Evolutionary conservation across 73 alveolate species (phyloP), one percentile per base, ranked within the genome.

Genomic region (Breviolum minutum): DNA sequence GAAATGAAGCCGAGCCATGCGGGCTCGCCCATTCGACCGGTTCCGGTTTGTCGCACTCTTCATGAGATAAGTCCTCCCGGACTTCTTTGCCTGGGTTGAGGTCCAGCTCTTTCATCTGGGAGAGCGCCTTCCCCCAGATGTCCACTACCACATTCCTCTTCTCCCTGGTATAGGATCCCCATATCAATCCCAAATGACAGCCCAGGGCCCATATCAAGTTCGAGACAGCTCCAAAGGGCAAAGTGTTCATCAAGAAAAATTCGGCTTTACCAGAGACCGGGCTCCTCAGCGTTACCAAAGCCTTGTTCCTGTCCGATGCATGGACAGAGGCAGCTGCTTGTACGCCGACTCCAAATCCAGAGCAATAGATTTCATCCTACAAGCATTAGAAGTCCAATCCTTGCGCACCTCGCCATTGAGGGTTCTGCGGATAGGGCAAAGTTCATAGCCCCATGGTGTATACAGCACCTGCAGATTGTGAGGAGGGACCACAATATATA

Each of bases 161-260:
- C 62, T 61, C 92, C 73, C 74, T 13, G 70, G 89, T 81, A 32
- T 81, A 81, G 48, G 93, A 54, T 7, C 27, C 61, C 87, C 87
- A 77, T 19, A 24, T 7, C 63, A n/a, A 54, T 24, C 87, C 87
- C 61, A 77, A 27, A 77, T 7, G 6, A 22, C 87, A 77, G 5
- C 87, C 87, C 19, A 77, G 7, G 63, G 87, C 87, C 9, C 32
- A 62, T 24, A 77, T 54, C 7, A 77, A 22, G 63, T 29, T 29
- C 9, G 63, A 60, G 74, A 24, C n/a, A 2, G 95, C 95, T 2
- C 95, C 95, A 69, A 61, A 86, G 2, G 95, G 95, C n/a, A 86
- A 19, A 5, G 95, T 86, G 27, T 30, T 2, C 95, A 86, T 86
- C 29, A 86, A 6, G 54, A 86, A 86, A 69, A 68, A 86, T 24